Percentiles rank a stretch among this genome's conserved stretches.
phyloP scores from a whole-genome alignment of 495 filamentous ascomycete species.

The Xylaria flabelliformis region DNA sequence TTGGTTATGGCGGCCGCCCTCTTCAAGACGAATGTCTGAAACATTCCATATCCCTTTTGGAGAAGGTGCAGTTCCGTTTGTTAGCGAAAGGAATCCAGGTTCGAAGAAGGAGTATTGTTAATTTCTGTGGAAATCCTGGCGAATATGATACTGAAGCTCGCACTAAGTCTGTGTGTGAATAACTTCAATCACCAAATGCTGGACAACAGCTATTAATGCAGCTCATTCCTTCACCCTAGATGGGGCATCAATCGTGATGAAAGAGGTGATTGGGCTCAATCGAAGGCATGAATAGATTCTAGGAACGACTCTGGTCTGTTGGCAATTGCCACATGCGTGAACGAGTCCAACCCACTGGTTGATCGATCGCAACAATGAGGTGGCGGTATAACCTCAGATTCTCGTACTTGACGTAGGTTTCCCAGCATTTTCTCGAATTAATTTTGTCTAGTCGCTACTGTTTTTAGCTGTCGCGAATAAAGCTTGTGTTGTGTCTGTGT shows the following conservation, averaged over 20 bases:
- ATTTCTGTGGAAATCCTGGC: background rate
- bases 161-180: background rate
- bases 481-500: background rate
- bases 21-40: background rate
- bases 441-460: slow-evolving; percentile 20
- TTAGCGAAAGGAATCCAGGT: background rate
- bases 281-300: slow-evolving; percentile 28
- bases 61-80: background rate
- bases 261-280: slow-evolving; percentile 34
- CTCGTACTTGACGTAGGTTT: background rate
- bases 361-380: slow-evolving; percentile 28
- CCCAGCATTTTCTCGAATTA: slow-evolving; percentile 2
- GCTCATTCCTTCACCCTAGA: background rate
- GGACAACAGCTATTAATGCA: background rate
- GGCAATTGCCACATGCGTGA: slow-evolving; percentile 33
- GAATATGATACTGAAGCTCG: background rate
- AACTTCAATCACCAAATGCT: background rate
- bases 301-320: slow-evolving; percentile 28
- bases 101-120: background rate
- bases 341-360: slow-evolving; percentile 33
- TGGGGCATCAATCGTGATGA: slow-evolving; percentile 24
- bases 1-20: background rate
- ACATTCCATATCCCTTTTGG: background rate
- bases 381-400: slow-evolving; percentile 28
- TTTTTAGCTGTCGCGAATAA: background rate